Conservation (phyloP, 208 protist species). For the Crithidia acanthocephali region DNA sequence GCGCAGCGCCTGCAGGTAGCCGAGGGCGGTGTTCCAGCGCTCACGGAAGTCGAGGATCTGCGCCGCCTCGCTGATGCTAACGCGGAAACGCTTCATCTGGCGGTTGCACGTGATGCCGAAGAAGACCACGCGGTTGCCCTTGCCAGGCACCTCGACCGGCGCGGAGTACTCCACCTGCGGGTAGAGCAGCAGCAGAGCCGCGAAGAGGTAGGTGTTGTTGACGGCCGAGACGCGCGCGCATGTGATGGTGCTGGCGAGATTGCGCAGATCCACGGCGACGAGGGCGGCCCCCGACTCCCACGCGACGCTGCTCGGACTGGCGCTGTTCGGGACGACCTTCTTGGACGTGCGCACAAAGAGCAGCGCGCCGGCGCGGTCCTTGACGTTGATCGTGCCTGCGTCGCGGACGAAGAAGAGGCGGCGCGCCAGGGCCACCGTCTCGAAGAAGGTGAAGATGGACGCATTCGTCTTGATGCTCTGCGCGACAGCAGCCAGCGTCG, state of each 20-base stretch:
- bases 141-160: conserved; percentile 52
- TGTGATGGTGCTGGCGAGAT: conserved; percentile 49
- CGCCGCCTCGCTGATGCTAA: conserved; percentile 70
- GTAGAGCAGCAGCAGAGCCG: conserved; percentile 79
- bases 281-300: conserved; percentile 73
- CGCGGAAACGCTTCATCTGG: conserved; percentile 87
- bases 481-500: conserved; percentile 36
- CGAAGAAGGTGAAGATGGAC: conserved; percentile 73
- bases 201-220: conserved; percentile 79
- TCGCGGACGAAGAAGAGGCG: conserved; percentile 77
- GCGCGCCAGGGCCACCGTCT: conserved; percentile 64
- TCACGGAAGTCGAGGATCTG: conserved; percentile 88
- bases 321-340: conserved; percentile 56
- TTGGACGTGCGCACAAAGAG: conserved; percentile 90
- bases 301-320: conserved; percentile 45
- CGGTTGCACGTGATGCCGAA: conserved; percentile 87
- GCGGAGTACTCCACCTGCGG: conserved; percentile 85
- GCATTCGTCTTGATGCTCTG: conserved; percentile 55
- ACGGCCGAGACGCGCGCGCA: conserved; percentile 64
- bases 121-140: conserved; percentile 67
- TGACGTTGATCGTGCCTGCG: conserved; percentile 57
- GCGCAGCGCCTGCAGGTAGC: conserved; percentile 81
- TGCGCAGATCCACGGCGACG: conserved; percentile 70
- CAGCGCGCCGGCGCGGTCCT: conserved; percentile 69
- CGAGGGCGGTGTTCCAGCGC: conserved; percentile 61